Evolutionary conservation across 352 stramenopile species (phyloP), one percentile per base, ranked within the genome.

Genomic region (Pythium oligandrum): DNA sequence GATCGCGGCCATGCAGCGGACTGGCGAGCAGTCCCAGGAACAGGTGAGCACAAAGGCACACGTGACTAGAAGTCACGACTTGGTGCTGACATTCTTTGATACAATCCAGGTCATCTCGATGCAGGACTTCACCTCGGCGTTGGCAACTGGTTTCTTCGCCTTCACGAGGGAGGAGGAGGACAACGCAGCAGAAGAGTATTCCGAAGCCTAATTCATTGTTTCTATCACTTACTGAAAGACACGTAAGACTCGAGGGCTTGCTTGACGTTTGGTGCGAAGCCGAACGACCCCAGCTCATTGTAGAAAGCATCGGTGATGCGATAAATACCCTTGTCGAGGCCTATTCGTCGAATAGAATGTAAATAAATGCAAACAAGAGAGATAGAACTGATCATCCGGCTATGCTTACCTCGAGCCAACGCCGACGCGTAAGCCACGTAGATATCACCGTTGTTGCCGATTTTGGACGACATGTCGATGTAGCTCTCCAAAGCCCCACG

Each of bases 291-390:
- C 36, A 89, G 54, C 32, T 89, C 80, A 38, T 61, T 63, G 63
- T 75, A 74, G 60, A 89, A 91, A 52, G 81, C 67, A 39, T 80
- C 61, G 4, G 75, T 84, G 63, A 91, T 86, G 63, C 72, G 74
- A 75, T 88, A 85, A 64, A 89, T 86, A 59, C 76, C 78, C 53
- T 80, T 87, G 57, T 91, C 80, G 43, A 91, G 73, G 52, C 78
- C 80, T 88, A 43, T 48, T 26, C 17, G 36, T 43, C 7, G 11
- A 32, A 51, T 48, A 31, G 38, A n/a, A 35, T 48, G 37, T 30
- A 12, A 6, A 37, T n/a, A 4, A 36, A 30, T 42, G 32, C 30
- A 38, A 1, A n/a, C 9, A 40, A 32, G 9, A 48, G 9, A 50
- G 5, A 53, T 31, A 63, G 31, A 35, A 42, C 17, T 26, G 17